Evolutionary conservation across 257 asterid genomes (phyloP).

Genomic region (Ilex asprella): DNA sequence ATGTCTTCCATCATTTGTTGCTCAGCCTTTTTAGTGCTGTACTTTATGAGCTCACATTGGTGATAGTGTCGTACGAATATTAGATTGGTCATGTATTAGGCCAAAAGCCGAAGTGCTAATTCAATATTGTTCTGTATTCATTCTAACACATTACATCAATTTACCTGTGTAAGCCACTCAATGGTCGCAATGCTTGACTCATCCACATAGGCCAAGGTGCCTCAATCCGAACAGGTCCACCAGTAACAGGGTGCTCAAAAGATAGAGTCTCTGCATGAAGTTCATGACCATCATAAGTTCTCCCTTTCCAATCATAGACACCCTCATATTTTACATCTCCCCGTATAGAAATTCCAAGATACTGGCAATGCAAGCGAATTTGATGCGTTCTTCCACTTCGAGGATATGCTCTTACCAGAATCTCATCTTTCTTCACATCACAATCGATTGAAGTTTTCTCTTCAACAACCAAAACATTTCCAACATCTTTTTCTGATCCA

Average conservation of each 20-base stretch:
- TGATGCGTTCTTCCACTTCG: constrained; percentile 93
- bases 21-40: too few relatives aligned
- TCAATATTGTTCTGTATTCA: too few relatives aligned
- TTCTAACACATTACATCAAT: too few relatives aligned
- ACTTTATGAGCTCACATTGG: too few relatives aligned
- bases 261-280: constrained; percentile 92
- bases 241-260: constrained; percentile 81
- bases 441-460: constrained; percentile 38
- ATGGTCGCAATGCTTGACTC: constrained; percentile 12
- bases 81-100: too few relatives aligned
- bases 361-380: constrained; percentile 90
- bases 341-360: constrained; percentile 75
- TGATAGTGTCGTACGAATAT: too few relatives aligned
- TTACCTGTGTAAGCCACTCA: background rate
- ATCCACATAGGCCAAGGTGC: constrained; percentile 87
- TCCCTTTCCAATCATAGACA: constrained; percentile 70
- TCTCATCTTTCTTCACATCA: constrained; percentile 46
- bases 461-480: constrained; percentile 35
- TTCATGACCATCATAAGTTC: constrained; percentile 57
- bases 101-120: too few relatives aligned
- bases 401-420: constrained; percentile 71
- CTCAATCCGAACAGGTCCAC: constrained; percentile 39
- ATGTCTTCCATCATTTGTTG: too few relatives aligned
- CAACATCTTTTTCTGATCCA: constrained; percentile 26
- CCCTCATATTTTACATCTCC: constrained; percentile 94